Evolutionary conservation across 768 basidiomycete genomes (phyloP).

Genomic region (Lyophyllum decastes): DNA sequence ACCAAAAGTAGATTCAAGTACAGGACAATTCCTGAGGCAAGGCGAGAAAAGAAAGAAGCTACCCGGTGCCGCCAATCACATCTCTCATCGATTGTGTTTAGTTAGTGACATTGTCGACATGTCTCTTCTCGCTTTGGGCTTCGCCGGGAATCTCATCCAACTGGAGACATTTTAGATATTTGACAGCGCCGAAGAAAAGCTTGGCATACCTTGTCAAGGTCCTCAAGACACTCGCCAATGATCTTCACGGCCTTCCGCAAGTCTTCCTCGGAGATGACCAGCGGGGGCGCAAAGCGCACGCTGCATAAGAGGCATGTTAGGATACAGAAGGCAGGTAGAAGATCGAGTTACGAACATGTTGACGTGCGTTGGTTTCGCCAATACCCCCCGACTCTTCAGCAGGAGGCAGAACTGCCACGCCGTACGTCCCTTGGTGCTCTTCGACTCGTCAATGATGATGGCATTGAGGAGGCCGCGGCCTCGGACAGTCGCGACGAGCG

Average conservation of each 20-base stretch:
- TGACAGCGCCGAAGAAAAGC: not conserved
- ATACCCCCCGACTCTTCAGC: constrained; percentile 85
- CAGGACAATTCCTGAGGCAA: not conserved
- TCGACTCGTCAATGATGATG: constrained; percentile 85
- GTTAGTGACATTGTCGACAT: constrained; percentile 27
- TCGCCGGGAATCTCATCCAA: constrained; percentile 60
- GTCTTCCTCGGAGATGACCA: constrained; percentile 92
- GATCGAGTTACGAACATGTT: constrained; percentile 72
- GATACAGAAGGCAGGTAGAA: not conserved
- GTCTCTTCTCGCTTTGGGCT: constrained; percentile 60
- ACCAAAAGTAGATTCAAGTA: not conserved
- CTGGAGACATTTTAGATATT: constrained; percentile 15
- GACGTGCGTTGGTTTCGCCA: constrained; percentile 95
- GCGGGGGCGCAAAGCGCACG: constrained; percentile 93
- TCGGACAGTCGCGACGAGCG: constrained; percentile 77
- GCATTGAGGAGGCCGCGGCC: constrained; percentile 92
- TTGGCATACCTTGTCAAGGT: constrained; percentile 69
- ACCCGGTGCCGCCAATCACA: constrained; percentile 8
- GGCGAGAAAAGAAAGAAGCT: not conserved
- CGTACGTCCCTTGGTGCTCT: constrained; percentile 73
- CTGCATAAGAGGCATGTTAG: constrained; percentile 38
- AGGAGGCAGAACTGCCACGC: constrained; percentile 97
- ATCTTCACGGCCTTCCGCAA: constrained; percentile 71
- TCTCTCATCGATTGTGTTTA: constrained; percentile 3
- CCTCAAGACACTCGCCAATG: constrained; percentile 74